A percentile compares a stretch with the other conserved stretches of the same genome.
phyloP scores from a whole-genome alignment of 148 eudicot species.

The Rhododendron griersonianum region DNA sequence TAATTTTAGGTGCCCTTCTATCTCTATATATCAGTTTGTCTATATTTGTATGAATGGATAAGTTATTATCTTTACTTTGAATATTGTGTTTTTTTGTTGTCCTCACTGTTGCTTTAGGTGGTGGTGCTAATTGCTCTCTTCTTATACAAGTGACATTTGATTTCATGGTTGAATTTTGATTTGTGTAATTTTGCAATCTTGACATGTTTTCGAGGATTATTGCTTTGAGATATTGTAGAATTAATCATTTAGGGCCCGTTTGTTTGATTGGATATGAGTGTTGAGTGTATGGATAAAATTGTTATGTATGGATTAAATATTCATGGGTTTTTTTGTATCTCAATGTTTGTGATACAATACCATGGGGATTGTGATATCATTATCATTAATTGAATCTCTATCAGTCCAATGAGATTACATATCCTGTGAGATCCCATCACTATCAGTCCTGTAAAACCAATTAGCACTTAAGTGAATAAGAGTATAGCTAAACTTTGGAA shows the following conservation, averaged over 20 bases:
- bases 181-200: not conserved
- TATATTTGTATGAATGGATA: not conserved
- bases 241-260: not conserved
- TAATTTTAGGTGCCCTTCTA: slow-evolving; percentile 48
- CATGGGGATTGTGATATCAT: not conserved
- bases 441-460: not conserved
- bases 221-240: not conserved
- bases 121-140: not conserved
- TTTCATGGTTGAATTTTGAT: not conserved
- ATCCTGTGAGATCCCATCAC: not conserved
- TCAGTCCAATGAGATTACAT: not conserved
- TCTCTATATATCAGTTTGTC: not conserved
- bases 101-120: not conserved
- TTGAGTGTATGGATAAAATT: not conserved
- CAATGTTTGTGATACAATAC: not conserved
- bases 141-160: not conserved
- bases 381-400: not conserved
- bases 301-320: not conserved
- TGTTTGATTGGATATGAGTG: not conserved
- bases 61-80: not conserved
- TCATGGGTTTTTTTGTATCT: not conserved
- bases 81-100: not conserved
- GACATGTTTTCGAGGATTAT: not conserved
- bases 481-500: not conserved
- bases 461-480: not conserved